phyloP scores from a whole-genome alignment of 106 monocot genomes.

The Apostasia shenzhenica region DNA sequence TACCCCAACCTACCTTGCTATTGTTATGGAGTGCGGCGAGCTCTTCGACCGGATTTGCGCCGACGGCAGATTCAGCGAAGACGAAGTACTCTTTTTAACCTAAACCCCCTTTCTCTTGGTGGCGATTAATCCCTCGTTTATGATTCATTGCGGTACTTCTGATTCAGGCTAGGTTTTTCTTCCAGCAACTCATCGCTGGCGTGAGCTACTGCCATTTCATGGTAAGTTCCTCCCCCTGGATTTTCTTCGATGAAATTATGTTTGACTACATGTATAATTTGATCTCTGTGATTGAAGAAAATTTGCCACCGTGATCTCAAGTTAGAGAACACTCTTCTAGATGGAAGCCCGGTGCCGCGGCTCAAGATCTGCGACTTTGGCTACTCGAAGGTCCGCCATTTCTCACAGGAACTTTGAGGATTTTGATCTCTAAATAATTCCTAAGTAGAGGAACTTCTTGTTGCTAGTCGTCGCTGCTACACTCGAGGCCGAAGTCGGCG shows the following conservation, averaged over 20 bases:
- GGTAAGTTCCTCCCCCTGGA: slow-evolving; percentile 23
- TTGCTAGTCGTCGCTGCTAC: slow-evolving; percentile 63
- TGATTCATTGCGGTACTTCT: background rate
- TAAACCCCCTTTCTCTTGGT: no score
- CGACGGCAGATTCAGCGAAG: slow-evolving; percentile 79
- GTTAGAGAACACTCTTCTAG: slow-evolving; percentile 83
- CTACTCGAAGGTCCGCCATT: slow-evolving; percentile 63
- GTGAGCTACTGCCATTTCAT: slow-evolving; percentile 82
- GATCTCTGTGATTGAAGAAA: slow-evolving; percentile 37
- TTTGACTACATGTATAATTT: background rate
- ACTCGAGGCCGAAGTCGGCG: slow-evolving; percentile 78
- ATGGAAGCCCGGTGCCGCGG: slow-evolving; percentile 76
- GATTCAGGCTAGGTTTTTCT: slow-evolving; percentile 83
- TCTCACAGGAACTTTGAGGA: background rate
- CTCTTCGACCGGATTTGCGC: slow-evolving; percentile 84
- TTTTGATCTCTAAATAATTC: no score
- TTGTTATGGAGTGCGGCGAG: slow-evolving; percentile 92
- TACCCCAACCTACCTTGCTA: slow-evolving; percentile 81
- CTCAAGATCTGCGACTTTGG: slow-evolving; percentile 95
- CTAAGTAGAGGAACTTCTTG: background rate
- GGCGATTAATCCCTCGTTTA: no score
- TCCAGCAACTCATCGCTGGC: slow-evolving; percentile 85
- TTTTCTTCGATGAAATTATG: background rate
- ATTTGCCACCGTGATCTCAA: slow-evolving; percentile 90
- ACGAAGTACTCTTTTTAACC: slow-evolving; percentile 34